phyloP scores from a whole-genome alignment of 2,329 filamentous ascomycete species.

The Trichoderma afroharzianum region DNA sequence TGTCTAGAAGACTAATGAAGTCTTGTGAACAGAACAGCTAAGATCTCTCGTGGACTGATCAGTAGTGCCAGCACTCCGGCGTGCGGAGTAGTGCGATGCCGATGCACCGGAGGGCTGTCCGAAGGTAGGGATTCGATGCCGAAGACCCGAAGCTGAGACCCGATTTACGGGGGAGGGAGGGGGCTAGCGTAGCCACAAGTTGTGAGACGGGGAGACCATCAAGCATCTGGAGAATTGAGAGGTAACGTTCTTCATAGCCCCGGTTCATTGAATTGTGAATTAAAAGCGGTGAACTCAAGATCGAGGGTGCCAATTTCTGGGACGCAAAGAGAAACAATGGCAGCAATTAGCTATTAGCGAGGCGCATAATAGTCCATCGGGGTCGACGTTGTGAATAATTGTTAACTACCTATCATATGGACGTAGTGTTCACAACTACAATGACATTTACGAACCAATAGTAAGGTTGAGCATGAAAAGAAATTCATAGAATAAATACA shows the following conservation, averaged over 20 bases:
- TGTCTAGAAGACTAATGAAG: background rate
- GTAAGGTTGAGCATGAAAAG: background rate
- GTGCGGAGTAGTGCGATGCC: background rate
- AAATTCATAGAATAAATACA: background rate
- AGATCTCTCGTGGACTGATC: background rate
- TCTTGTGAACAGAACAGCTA: background rate
- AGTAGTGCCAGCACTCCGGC: background rate
- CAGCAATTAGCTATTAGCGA: background rate
- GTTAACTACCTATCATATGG: background rate
- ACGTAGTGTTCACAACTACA: background rate
- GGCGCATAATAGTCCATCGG: rapidly evolving
- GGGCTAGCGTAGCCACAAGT: background rate
- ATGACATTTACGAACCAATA: background rate
- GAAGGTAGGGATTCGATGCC: background rate
- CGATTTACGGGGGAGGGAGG: background rate
- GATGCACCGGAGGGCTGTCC: background rate
- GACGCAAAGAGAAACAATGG: background rate
- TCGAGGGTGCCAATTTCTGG: rapidly evolving
- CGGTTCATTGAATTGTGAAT: background rate
- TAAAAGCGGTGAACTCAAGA: background rate
- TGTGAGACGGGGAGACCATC: background rate
- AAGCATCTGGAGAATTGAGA: background rate
- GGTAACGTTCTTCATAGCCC: background rate
- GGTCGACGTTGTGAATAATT: background rate
- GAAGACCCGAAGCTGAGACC: background rate